phyloP scores from a whole-genome alignment of 1,139 yeast species.

The Blastobotrys malaysiensis region DNA sequence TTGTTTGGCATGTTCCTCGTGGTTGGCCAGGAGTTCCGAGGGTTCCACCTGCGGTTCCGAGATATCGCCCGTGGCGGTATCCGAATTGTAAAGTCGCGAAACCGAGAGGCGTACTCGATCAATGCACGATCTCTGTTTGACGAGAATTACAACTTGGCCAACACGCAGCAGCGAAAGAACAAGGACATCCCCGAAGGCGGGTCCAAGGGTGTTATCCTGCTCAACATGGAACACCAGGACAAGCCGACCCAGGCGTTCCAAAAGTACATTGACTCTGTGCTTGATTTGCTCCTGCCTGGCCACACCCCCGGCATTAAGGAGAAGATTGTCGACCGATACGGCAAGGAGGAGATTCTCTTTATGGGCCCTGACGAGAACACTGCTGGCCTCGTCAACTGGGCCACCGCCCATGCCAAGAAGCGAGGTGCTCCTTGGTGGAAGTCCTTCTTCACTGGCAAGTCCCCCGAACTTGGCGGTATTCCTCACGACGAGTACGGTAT shows the following conservation, averaged over 20 bases:
- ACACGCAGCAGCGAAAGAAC: constrained; percentile 93
- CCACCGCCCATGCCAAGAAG: constrained; percentile 87
- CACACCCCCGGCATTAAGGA: constrained; percentile 76
- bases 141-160: constrained; percentile 93
- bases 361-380: constrained; percentile 99
- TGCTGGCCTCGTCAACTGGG: constrained; percentile 95
- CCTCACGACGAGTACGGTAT: constrained; percentile 98
- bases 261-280: constrained; percentile 85
- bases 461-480: constrained; percentile 89
- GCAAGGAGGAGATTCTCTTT: constrained; percentile 81
- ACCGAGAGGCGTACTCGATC: constrained; percentile 76
- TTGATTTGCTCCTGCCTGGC: constrained; percentile 75
- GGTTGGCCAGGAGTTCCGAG: constrained; percentile 95
- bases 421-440: constrained; percentile 99
- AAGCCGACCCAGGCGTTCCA: constrained; percentile 83
- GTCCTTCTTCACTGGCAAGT: constrained; percentile 94
- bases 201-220: constrained; percentile 90
- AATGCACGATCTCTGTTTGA: constrained; percentile 89
- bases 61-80: constrained; percentile 99
- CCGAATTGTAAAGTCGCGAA: constrained; percentile 86
- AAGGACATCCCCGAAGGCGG: constrained; percentile 99
- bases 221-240: constrained; percentile 72
- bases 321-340: constrained; percentile 75
- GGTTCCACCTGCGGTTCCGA: constrained; percentile 94
- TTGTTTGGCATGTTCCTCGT: constrained; percentile 94